Evolutionary conservation across 106 monocot genomes (phyloP).

Genomic region (Phalaenopsis aphrodite): DNA sequence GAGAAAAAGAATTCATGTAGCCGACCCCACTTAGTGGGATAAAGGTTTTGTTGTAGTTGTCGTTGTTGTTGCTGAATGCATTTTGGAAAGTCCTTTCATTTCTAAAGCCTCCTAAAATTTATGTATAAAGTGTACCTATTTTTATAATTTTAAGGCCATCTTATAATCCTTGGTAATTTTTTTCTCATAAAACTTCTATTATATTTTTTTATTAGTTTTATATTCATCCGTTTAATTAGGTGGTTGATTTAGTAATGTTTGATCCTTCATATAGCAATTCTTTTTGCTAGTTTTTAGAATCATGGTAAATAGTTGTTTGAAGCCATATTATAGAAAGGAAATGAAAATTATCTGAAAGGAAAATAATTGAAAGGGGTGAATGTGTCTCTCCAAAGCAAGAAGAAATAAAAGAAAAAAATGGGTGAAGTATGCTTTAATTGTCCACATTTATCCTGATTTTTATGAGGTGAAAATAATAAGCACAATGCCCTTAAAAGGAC

Average conservation of each 20-base stretch:
- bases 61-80: too few relatives aligned
- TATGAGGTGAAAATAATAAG: too few relatives aligned
- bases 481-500: too few relatives aligned
- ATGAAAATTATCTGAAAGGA: background rate
- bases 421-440: background rate
- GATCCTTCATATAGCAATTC: background rate
- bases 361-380: background rate
- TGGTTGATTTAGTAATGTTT: background rate
- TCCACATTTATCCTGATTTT: too few relatives aligned
- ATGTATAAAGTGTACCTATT: too few relatives aligned
- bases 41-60: too few relatives aligned
- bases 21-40: too few relatives aligned
- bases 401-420: background rate
- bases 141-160: background rate
- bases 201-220: background rate
- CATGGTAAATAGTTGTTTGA: background rate
- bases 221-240: background rate
- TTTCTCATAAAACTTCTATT: background rate
- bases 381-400: background rate
- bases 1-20: too few relatives aligned
- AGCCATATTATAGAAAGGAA: background rate
- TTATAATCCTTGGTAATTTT: background rate
- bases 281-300: background rate
- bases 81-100: too few relatives aligned
- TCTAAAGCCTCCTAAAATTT: too few relatives aligned